phyloP scores from a whole-genome alignment of 129 eudicot species.

The Chrysanthemum makinoi region DNA sequence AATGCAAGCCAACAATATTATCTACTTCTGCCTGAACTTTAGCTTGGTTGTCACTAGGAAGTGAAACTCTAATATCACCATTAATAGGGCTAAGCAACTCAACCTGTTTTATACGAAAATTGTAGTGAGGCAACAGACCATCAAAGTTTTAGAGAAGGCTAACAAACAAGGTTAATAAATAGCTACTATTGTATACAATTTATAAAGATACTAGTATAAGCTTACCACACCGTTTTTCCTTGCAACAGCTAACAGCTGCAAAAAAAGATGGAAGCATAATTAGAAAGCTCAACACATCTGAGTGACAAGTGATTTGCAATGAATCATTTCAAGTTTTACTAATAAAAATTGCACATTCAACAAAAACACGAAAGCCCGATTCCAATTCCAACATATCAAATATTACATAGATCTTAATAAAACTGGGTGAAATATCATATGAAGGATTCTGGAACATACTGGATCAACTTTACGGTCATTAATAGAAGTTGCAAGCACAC shows the following conservation, averaged over 20 bases:
- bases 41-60: conserved; percentile 39
- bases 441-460: conserved; percentile 33
- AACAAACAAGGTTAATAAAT: too few relatives aligned
- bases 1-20: conserved; percentile 71
- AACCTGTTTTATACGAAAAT: conserved; percentile 40
- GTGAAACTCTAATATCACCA: conserved; percentile 63
- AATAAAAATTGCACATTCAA: not conserved
- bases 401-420: not conserved
- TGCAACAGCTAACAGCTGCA: conserved; percentile 87
- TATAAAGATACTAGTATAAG: conserved; percentile 2
- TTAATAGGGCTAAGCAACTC: conserved; percentile 75
- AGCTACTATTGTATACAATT: too few relatives aligned
- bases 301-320: too few relatives aligned
- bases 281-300: conserved; percentile 3
- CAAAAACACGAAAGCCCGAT: not conserved
- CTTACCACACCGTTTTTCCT: conserved; percentile 85
- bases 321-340: not conserved
- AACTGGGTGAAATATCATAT: not conserved
- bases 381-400: not conserved
- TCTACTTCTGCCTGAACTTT: conserved; percentile 44
- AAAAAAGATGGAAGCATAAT: conserved; percentile 20
- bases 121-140: not conserved
- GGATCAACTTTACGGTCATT: conserved; percentile 66
- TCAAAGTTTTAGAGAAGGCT: too few relatives aligned
- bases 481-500: conserved; percentile 68